Base-by-base conservation (phyloP, 495 filamentous ascomycete genomes). In the Rusavskia elegans region DNA sequence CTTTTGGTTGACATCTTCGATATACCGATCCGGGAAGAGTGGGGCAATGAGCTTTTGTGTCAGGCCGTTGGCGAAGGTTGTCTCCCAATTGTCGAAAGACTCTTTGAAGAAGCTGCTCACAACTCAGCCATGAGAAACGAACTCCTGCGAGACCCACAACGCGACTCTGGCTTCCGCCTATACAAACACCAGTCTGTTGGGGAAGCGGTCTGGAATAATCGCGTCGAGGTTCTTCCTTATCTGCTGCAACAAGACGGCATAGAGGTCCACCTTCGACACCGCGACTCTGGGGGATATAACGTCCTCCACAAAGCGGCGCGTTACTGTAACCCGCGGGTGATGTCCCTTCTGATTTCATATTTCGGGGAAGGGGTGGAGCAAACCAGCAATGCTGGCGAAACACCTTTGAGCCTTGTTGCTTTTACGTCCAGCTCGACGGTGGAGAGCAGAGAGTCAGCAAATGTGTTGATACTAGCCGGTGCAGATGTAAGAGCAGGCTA, bases 301-400 rank as follows among this genome's bases (percentile, higher is more conserved):
- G 55, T 63, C 52, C 41, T 63, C 46, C 59, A 63, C 52, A 37
- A 59, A 44, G 61, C 61, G 40, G 57, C 61, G 45, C 57, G 30
- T 21, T 53, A 48, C 55, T 63, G 57, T 53, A 61, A 63, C 39
- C 61, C 56, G 37, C 51, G 54, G 29, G 59, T 63, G 30, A 54
- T 61, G 48, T 57, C 39, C 36, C 56, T 63, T 49, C 54, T 61
- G 40, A 40, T 58, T 48, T 48, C 56, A 17, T 51, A 52, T 44
- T 58, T 61, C 44, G 46, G 46, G 27, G 56, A 58, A 17, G 59
- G 56, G 49, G 48, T 58, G 50, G 21, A 48, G 46, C 56, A 61
- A 42, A 23, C 42, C 48, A 54, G 56, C 32, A n/a, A 61, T 52
- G 50, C 49, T 48, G 59, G 56, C 36, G 37, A 61, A n/a, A 61